These are phyloP conservation scores for Leccinum arenicola DNA, from an alignment of 768 basidiomycete genomes.

Conservation along the genomic window DNA sequence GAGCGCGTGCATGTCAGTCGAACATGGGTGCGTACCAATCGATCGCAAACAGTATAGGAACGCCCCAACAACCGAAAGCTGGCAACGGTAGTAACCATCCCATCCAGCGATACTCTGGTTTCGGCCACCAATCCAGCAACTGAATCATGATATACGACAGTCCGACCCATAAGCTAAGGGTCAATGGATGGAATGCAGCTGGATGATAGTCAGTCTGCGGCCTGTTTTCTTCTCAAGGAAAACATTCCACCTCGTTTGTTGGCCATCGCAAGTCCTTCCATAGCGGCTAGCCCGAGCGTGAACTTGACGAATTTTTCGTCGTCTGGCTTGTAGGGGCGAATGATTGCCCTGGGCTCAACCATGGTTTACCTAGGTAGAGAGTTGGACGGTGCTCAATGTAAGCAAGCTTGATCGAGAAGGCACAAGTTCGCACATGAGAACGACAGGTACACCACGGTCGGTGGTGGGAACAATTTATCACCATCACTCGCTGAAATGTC, in stretches of 20 bases:
- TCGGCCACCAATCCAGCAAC: conserved; percentile 68
- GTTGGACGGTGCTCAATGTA: not conserved
- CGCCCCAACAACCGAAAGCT: conserved; percentile 58
- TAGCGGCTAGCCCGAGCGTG: conserved; percentile 58
- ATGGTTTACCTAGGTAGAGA: conserved; percentile 25
- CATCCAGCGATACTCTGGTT: conserved; percentile 38
- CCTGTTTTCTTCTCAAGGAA: not conserved
- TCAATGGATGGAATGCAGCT: conserved; percentile 61
- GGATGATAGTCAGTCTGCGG: not conserved
- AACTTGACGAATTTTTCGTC: conserved; percentile 67
- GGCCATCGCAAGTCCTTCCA: conserved; percentile 67
- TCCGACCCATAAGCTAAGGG: conserved; percentile 57
- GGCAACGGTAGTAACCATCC: conserved; percentile 62
- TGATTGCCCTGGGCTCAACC: conserved; percentile 43
- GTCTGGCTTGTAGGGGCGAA: conserved; percentile 47
- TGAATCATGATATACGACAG: conserved; percentile 58
- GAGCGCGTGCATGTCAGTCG: not conserved
- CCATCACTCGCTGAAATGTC: not conserved
- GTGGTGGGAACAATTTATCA: too few relatives aligned
- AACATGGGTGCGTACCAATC: conserved; percentile 55
- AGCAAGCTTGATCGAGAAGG: not conserved
- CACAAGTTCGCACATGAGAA: conserved; percentile 10
- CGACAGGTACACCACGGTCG: not conserved
- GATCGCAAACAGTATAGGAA: conserved; percentile 61
- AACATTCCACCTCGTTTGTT: conserved; percentile 51